Evolutionary conservation across 768 basidiomycete genomes (phyloP).

Genomic region (Tulasnella sp.): DNA sequence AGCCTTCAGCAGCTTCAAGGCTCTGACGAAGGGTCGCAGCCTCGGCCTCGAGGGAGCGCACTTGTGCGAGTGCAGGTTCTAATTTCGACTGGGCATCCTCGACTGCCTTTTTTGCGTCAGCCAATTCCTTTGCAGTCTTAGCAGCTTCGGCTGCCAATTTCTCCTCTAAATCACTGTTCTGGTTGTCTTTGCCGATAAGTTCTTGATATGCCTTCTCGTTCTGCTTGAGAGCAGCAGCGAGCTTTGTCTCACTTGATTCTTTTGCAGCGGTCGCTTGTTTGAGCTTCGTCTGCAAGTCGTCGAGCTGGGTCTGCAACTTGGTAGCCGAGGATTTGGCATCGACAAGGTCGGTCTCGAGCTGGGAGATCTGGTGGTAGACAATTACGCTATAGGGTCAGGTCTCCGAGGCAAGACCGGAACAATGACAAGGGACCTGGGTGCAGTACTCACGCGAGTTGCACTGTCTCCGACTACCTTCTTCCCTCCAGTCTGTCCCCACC

Average conservation of each 20-base stretch:
- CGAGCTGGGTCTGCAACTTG: neutral
- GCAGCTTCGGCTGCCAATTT: neutral
- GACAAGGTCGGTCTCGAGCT: neutral
- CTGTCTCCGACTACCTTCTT: neutral
- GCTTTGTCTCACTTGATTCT: neutral
- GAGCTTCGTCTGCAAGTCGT: neutral
- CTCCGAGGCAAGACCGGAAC: neutral
- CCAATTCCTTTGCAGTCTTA: neutral
- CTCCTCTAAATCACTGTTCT: neutral
- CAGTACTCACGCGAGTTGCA: neutral
- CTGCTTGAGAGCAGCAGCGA: neutral
- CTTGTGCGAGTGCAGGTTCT: neutral
- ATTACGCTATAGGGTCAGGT: neutral
- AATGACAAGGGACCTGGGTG: neutral
- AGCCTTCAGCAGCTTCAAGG: neutral
- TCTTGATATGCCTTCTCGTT: slow-evolving; percentile 3
- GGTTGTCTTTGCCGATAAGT: neutral
- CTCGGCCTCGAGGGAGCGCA: slow-evolving; percentile 5
- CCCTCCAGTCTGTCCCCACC: neutral
- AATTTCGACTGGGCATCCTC: slow-evolving; percentile 5
- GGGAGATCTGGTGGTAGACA: neutral
- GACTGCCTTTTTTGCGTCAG: neutral
- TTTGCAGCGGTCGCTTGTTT: slow-evolving; percentile 9
- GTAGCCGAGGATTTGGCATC: neutral
- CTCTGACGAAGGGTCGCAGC: neutral